Base-by-base conservation (phyloP, 2,329 filamentous ascomycete genomes). In the Cladosporium sp. region DNA sequence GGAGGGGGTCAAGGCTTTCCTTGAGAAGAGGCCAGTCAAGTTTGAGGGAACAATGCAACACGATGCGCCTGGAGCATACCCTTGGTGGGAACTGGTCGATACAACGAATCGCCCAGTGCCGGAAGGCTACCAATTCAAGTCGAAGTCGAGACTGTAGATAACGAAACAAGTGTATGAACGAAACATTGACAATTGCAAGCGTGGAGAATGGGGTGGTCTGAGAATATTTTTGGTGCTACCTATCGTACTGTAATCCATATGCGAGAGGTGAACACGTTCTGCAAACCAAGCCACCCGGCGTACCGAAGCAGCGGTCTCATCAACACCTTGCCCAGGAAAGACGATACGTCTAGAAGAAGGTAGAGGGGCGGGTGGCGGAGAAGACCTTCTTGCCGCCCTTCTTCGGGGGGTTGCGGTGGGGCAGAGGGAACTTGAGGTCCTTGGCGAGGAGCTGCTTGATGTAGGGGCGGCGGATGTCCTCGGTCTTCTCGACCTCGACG, bases 391-490 rank as follows among this genome's bases (percentile, higher is more conserved):
- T 87, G 81, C 80, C 84, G 81, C 80, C 84, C 74, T 76, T 77
- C 76, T 82, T 81, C 80, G 90, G 91, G 80, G 85, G 81, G 72
- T 91, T 78, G 71, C 95, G 93, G 84, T 98, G 93, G 74, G 93
- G 93, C 66, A 98, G 89, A 74, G 93, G 93, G 89, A 98, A 98
- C 78, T 87, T 89, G 77, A 98, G 88, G 77, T 84, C 75, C 87
- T 97, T 97, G 77, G 82, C 79, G 74, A 95, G 78, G 75, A 98
- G 89, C 81, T 98, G 93, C 84, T 91, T 95, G 83, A 98, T 95
- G 86, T 98, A 98, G 65, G 93, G 92, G 76, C 93, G 89, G 82
- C 92, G 93, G 81, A 98, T 80, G 73, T 93, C 89, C 66, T 91
- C 89, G 71, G 77, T 81, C 85, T 95, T 95, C 82, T 95, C 87